A percentile compares a stretch with the other conserved stretches of the same genome.
These are phyloP conservation scores for Aspergillus carbonarius DNA, from an alignment of 2,329 filamentous ascomycete species.

Conservation along the genomic window DNA sequence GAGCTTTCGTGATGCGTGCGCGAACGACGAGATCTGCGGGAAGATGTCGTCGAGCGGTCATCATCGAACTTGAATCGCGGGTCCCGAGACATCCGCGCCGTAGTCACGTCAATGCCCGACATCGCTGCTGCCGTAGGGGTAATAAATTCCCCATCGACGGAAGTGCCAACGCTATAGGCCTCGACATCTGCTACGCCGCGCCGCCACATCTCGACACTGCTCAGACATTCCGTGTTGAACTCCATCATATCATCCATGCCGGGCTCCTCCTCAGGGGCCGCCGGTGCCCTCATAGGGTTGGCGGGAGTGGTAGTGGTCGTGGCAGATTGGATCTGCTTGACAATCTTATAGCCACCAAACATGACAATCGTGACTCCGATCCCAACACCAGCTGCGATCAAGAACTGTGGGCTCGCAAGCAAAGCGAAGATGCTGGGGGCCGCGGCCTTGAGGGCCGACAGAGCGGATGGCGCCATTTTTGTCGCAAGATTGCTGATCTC, in stretches of 20 bases:
- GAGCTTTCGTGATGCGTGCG: constrained; percentile 22
- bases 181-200: constrained; percentile 62
- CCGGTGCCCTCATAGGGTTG: background rate
- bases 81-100: constrained; percentile 30
- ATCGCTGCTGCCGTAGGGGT: constrained; percentile 57
- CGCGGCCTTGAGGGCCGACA: constrained; percentile 72
- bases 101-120: constrained; percentile 44
- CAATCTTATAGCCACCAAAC: constrained; percentile 95
- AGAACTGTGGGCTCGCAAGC: constrained; percentile 85
- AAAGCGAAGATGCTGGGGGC: constrained; percentile 86
- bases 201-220: constrained; percentile 62
- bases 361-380: constrained; percentile 94
- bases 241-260: constrained; percentile 59
- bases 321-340: constrained; percentile 71
- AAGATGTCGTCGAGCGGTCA: constrained; percentile 34
- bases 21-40: constrained; percentile 37
- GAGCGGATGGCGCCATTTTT: constrained; percentile 80
- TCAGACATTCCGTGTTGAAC: constrained; percentile 51
- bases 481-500: constrained; percentile 80
- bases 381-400: constrained; percentile 85
- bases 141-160: constrained; percentile 65
- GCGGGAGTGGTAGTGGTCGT: constrained; percentile 12
- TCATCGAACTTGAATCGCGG: constrained; percentile 39
- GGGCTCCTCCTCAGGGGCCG: constrained; percentile 20
- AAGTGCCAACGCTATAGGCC: constrained; percentile 56